These are phyloP conservation scores for Primulina tabacum DNA, from an alignment of 257 asterid species.

Conservation along the genomic window DNA sequence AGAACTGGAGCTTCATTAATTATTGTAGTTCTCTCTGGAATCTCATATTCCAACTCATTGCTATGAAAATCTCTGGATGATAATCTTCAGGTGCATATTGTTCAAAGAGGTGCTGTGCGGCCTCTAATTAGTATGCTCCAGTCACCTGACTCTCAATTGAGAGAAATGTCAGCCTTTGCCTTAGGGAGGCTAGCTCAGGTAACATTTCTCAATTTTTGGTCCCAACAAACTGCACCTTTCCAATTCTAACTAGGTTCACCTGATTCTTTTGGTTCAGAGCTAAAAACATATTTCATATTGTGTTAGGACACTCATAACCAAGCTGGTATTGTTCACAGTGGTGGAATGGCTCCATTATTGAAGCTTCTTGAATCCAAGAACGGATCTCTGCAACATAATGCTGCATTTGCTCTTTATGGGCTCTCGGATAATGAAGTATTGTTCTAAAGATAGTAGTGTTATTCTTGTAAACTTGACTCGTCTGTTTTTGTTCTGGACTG, in stretches of 20 bases:
- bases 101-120: conserved; percentile 96
- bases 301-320: conserved; percentile 89
- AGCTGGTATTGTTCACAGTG: conserved; percentile 97
- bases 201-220: conserved; percentile 20
- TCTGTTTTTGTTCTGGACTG: background rate
- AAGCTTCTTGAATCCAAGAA: conserved; percentile 92
- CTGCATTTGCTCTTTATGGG: conserved; percentile 98
- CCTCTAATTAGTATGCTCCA: conserved; percentile 97
- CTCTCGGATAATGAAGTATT: conserved; percentile 97
- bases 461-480: background rate
- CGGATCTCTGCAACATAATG: conserved; percentile 96
- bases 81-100: conserved; percentile 76
- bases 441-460: conserved; percentile 10
- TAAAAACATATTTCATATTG: conserved; percentile 13
- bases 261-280: background rate
- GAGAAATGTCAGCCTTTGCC: conserved; percentile 98
- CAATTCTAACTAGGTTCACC: background rate
- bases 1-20: background rate
- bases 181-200: conserved; percentile 99
- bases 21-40: background rate
- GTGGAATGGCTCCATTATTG: conserved; percentile 76
- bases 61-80: conserved; percentile 14
- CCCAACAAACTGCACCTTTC: conserved; percentile 2
- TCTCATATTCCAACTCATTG: background rate
- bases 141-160: conserved; percentile 84